Conservation (phyloP, 768 basidiomycete species). For the Lactarius evosmus region DNA sequence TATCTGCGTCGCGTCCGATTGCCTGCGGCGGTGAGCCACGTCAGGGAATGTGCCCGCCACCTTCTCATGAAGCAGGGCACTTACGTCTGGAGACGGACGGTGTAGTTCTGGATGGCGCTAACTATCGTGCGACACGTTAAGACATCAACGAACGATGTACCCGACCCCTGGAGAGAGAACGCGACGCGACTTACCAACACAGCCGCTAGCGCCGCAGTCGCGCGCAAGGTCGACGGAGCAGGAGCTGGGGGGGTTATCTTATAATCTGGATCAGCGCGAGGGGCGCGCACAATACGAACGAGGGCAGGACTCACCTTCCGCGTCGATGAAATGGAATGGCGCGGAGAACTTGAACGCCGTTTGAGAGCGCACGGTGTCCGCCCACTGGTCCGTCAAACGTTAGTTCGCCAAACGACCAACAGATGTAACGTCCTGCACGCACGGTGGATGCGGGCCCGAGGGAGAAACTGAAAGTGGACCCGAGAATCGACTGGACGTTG, state of each 20-base stretch:
- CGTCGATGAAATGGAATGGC: constrained; percentile 49
- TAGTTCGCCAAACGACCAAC: neutral
- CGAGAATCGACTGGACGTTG: constrained; percentile 46
- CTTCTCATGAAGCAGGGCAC: neutral
- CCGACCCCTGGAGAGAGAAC: neutral
- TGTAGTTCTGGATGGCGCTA: constrained; percentile 57
- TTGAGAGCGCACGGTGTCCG: constrained; percentile 45
- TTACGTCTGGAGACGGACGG: constrained; percentile 42
- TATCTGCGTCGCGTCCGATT: constrained; percentile 41
- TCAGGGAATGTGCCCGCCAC: neutral
- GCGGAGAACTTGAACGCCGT: constrained; percentile 33
- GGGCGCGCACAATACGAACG: neutral
- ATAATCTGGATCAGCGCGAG: neutral
- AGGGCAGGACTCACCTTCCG: constrained; percentile 33
- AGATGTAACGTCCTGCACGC: constrained; percentile 18
- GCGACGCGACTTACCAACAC: constrained; percentile 32
- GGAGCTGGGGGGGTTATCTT: constrained; percentile 43
- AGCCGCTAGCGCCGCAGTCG: constrained; percentile 41
- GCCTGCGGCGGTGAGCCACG: constrained; percentile 2
- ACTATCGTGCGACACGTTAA: constrained; percentile 34
- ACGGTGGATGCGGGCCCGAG: constrained; percentile 51
- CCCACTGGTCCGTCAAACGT: constrained; percentile 40
- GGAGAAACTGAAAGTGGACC: constrained; percentile 42
- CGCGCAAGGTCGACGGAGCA: constrained; percentile 49
- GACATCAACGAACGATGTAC: neutral